These are phyloP conservation scores for Ogataea salicorniae DNA, from an alignment of 805 yeast genomes.

Conservation along the genomic window DNA sequence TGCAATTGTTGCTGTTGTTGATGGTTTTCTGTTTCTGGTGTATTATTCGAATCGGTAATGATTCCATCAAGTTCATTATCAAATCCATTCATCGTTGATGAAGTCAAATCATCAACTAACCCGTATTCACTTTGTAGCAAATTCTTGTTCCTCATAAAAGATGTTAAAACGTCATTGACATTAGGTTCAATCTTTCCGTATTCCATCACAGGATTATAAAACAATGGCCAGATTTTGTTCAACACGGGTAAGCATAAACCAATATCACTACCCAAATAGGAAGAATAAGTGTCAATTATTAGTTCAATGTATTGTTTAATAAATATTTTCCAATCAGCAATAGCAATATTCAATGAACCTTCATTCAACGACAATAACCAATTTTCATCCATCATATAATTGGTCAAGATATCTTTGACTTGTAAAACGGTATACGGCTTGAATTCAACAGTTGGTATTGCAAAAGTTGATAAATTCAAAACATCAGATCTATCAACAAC, in stretches of 20 bases:
- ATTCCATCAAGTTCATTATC: constrained; percentile 3
- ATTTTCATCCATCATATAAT: constrained; percentile 8
- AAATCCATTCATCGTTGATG: background rate
- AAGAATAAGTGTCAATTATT: constrained; percentile 40
- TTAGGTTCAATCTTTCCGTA: constrained; percentile 15
- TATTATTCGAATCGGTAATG: no score
- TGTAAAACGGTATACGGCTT: constrained; percentile 34
- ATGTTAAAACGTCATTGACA: constrained; percentile 25
- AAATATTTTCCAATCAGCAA: constrained; percentile 15
- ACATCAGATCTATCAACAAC: constrained; percentile 38
- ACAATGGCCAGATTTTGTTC: constrained; percentile 27
- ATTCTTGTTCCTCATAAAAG: constrained; percentile 22
- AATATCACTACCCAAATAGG: constrained; percentile 42
- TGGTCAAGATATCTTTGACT: constrained; percentile 32
- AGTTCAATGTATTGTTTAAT: constrained; percentile 35
- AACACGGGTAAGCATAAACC: constrained; percentile 29
- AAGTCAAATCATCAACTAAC: constrained; percentile 17
- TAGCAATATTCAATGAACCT: constrained; percentile 4
- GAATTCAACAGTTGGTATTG: constrained; percentile 39
- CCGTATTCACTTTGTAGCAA: constrained; percentile 23
- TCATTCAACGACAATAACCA: constrained; percentile 8
- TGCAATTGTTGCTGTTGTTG: constrained; percentile 1
- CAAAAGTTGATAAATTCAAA: constrained; percentile 31
- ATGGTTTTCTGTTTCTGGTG: no score
- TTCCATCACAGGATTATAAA: constrained; percentile 22